Evolutionary conservation across 176 grass and related monocot species (phyloP).

Genomic region (Phoenix dactylifera): DNA sequence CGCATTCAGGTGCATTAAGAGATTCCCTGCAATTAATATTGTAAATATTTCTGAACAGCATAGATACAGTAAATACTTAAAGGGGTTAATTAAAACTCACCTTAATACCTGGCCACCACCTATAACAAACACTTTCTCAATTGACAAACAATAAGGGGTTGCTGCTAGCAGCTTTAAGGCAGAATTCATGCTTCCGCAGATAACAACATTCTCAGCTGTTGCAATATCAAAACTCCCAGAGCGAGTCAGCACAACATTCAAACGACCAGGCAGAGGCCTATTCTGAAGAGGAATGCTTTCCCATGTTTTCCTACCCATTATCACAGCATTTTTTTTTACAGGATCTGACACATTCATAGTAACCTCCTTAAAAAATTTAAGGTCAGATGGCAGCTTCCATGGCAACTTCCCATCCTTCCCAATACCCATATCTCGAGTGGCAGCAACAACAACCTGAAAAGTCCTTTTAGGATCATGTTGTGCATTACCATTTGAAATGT

Average conservation of each 20-base stretch:
- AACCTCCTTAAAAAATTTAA: conserved; percentile 76
- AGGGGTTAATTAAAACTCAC: conserved; percentile 28
- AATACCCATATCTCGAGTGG: conserved; percentile 74
- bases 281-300: conserved; percentile 54
- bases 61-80: not conserved
- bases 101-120: conserved; percentile 66
- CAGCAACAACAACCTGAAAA: conserved; percentile 74
- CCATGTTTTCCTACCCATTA: conserved; percentile 93
- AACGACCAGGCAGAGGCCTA: conserved; percentile 64
- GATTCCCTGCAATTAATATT: conserved; percentile 42
- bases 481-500: conserved; percentile 21
- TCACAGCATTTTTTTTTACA: conserved; percentile 74
- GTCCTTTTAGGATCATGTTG: conserved; percentile 30
- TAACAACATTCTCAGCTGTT: conserved; percentile 60
- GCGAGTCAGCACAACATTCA: conserved; percentile 72
- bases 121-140: conserved; percentile 80
- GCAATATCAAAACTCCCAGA: conserved; percentile 74
- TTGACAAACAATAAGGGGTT: conserved; percentile 61
- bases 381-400: conserved; percentile 69
- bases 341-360: conserved; percentile 54
- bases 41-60: not conserved
- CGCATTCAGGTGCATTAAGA: conserved; percentile 62
- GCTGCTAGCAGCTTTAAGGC: conserved; percentile 53
- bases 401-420: conserved; percentile 64
- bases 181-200: conserved; percentile 63